Base-by-base conservation (phyloP, 202 grass and related monocot species). In the Tripidium arundinaceum region DNA sequence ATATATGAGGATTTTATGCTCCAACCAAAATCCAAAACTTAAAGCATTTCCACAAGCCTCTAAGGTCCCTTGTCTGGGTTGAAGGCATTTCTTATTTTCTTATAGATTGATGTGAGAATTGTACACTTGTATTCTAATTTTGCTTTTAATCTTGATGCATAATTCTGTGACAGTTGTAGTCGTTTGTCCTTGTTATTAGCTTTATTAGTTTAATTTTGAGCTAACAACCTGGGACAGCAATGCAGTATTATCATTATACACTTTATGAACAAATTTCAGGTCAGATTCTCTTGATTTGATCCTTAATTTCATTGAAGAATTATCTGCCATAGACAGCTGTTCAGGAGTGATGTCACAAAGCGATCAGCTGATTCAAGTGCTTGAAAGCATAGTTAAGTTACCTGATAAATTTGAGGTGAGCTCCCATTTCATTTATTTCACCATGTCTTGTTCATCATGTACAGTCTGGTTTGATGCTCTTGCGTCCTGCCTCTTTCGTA, bases 361-460 rank as follows among this genome's bases (percentile, higher is more conserved):
- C 70, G 80, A 89, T 45, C 74, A 87, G 36, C 68, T 98, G 78
- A 80, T 93, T 74, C 52, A 88, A 83, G 89, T 87, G 40, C 60
- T 95, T 75, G 63, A 74, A 70, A 80, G 61, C 58, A 84, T 98
- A 84, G 65, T 98, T 49, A 95, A 95, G 85, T 87, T 83, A 79
- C 86, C 86, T 61, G 92, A 98, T 89, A 98, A 98, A 86, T 80
- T 86, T 93, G 95, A 98, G 92, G 95, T 98, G 42, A 71, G 79
- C 68, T 82, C 75, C 59, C 67, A 70, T 78, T 81, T 82, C 54
- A 39, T 87, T 62, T 14, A 68, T 61, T 84, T 85, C 14, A 71
- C 38, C 21, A 61, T 65, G 11, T 13, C 46, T 11, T 33, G 45
- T 79, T 75, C n/a, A 75, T 21, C 29, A 2, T 55, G 12, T 5